Percentiles rank a stretch among this genome's conserved stretches.
These are phyloP conservation scores for Drechmeria coniospora DNA, from an alignment of 2,329 filamentous ascomycete species.

Conservation along the genomic window DNA sequence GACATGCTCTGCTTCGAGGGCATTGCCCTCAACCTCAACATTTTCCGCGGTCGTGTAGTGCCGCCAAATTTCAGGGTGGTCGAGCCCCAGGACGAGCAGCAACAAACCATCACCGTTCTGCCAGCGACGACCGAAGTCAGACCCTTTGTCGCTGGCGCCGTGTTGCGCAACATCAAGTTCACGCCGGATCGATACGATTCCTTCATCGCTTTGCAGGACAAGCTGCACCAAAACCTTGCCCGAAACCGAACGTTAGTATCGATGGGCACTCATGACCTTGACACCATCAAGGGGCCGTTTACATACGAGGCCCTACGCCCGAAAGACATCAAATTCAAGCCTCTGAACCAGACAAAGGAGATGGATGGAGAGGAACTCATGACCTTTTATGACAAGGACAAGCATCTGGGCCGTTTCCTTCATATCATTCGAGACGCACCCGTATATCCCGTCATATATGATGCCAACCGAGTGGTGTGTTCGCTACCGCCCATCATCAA, in stretches of 20 bases:
- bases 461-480: constrained; percentile 73
- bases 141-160: constrained; percentile 76
- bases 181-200: constrained; percentile 84
- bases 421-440: constrained; percentile 90
- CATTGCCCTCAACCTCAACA: constrained; percentile 87
- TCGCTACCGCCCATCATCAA: constrained; percentile 98
- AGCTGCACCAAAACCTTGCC: constrained; percentile 91
- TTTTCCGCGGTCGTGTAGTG: constrained; percentile 66
- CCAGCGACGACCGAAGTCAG: constrained; percentile 63
- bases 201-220: constrained; percentile 96
- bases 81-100: constrained; percentile 53
- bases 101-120: constrained; percentile 68
- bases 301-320: constrained; percentile 86
- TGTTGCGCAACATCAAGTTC: constrained; percentile 83
- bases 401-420: constrained; percentile 76
- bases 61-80: constrained; percentile 69
- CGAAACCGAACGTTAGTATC: constrained; percentile 87
- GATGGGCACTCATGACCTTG: constrained; percentile 92
- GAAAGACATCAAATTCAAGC: constrained; percentile 81
- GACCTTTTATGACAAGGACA: constrained; percentile 90
- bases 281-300: constrained; percentile 88
- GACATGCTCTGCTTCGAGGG: constrained; percentile 97
- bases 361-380: constrained; percentile 85
- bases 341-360: constrained; percentile 79
- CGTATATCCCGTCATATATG: constrained; percentile 91